Conservation (phyloP, 768 basidiomycete genomes). For the Kwoniella sp. region DNA sequence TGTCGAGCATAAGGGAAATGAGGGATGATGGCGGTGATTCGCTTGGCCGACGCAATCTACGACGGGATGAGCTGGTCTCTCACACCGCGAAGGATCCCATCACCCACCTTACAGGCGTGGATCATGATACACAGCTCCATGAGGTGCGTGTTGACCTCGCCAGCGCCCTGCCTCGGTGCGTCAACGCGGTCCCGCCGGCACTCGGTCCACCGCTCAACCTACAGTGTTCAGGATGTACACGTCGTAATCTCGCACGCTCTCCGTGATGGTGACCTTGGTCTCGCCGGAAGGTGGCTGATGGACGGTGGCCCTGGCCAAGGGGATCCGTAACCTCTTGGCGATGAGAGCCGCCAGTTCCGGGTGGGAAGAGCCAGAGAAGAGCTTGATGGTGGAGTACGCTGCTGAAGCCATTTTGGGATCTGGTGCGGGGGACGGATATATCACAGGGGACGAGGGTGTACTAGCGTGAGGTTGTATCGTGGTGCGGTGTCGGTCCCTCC, state of each 20-base stretch:
- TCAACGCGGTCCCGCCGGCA: too few species aligned
- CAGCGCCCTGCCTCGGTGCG: constrained; percentile 32
- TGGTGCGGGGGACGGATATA: too few species aligned
- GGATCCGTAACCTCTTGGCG: constrained; percentile 91
- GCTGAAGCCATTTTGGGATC: constrained; percentile 47
- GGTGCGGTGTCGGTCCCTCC: too few species aligned
- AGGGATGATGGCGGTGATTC: constrained; percentile 96
- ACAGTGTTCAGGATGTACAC: constrained; percentile 88
- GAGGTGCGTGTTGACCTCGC: constrained; percentile 87
- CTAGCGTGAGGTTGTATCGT: too few species aligned
- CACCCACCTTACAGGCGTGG: constrained; percentile 75
- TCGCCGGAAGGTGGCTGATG: constrained; percentile 74
- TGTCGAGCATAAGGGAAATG: constrained; percentile 95
- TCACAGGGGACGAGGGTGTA: too few species aligned
- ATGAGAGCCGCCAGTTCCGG: constrained; percentile 93
- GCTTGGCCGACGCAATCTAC: constrained; percentile 77
- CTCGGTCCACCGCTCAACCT: constrained; percentile 6
- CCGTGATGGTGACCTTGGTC: constrained; percentile 87
- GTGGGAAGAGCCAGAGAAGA: constrained; percentile 83
- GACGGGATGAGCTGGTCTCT: not conserved
- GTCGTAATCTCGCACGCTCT: constrained; percentile 95
- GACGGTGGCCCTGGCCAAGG: constrained; percentile 62
- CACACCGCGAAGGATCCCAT: not conserved
- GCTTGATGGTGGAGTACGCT: constrained; percentile 52
- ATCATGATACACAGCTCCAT: constrained; percentile 99